Percentiles rank a stretch among this genome's conserved stretches.
These are phyloP conservation scores for Ganoderma sp. DNA, from an alignment of 1,284 basidiomycete species.

Conservation along the genomic window DNA sequence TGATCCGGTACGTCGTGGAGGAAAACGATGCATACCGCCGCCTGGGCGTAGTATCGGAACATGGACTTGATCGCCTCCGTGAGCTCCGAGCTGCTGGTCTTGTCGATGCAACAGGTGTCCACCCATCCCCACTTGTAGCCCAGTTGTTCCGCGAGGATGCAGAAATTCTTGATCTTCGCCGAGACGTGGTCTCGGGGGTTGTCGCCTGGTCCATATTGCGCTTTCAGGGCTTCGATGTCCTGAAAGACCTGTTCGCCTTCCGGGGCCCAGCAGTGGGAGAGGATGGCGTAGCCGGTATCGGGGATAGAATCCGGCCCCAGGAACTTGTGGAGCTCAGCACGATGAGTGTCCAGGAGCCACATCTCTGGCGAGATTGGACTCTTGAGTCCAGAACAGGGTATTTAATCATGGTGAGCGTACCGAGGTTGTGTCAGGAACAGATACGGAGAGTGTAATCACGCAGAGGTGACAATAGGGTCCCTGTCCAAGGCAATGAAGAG, in stretches of 20 bases:
- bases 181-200: slow-evolving; percentile 6
- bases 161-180: not conserved
- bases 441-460: no score
- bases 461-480: no score
- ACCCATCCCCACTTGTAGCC: slow-evolving; percentile 9
- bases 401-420: no score
- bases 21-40: slow-evolving; percentile 12
- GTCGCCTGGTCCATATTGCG: no score
- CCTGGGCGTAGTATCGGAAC: slow-evolving; percentile 9
- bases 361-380: no score
- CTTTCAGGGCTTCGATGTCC: not conserved
- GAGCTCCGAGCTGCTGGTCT: slow-evolving; percentile 13
- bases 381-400: no score
- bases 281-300: slow-evolving; percentile 9
- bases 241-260: slow-evolving; percentile 6
- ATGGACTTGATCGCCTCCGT: slow-evolving; percentile 19
- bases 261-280: slow-evolving; percentile 8
- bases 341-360: no score
- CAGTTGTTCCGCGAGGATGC: not conserved
- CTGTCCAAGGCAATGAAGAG: no score
- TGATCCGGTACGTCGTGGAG: slow-evolving; percentile 2
- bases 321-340: slow-evolving; percentile 8
- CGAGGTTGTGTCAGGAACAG: no score
- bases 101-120: slow-evolving; percentile 14
- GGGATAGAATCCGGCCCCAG: not conserved